Base-by-base conservation (phyloP, 805 yeast species). In the Metahyphopichia silvanorum region DNA sequence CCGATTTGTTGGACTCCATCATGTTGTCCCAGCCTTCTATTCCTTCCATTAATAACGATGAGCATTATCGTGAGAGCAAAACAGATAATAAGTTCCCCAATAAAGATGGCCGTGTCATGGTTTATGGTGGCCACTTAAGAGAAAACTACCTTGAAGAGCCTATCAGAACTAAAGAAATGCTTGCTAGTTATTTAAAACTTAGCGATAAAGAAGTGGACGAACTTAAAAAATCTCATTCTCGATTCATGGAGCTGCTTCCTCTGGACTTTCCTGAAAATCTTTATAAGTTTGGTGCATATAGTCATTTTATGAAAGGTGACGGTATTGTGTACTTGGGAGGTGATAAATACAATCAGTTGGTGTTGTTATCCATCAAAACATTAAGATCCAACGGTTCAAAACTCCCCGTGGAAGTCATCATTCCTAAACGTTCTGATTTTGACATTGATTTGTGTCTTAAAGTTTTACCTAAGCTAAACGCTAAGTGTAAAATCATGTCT, bases 401-500 rank as follows among this genome's bases (percentile, higher is more conserved):
- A 27, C 38, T 64, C 23, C 70, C 70, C 2, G 57, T 63, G 16
- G 70, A 64, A 38, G 57, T 64, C 29, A 50, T 64, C 6, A 40
- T 64, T 16, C 66, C 70, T 5, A 44, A 43, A 24, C 44, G 47
- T 22, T 21, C 34, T 10, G 70, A 63, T 33, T 59, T 44, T 37
- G 66, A 63, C 40, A 38, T 46, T 24, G 57, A 59, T 27, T 50
- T 63, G 21, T 64, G 70, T 43, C 43, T 47, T 33, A 40, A 35
- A 20, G 38, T 61, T 24, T 48, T 64, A 25, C 69, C 69, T 2
- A 33, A 34, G 6, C 42, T 60, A 27, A 58, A 61, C 42, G 67
- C 55, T 6, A 42, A 39, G 21, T 64, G 70, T 44, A 53, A 50
- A 38, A 69, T 77, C 32, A 61, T 86, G 58, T 68, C 71, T 12